Evolutionary conservation across 2,329 filamentous ascomycete species (phyloP), one percentile per base, ranked within the genome.

Genomic region (Beauveria bassiana): DNA sequence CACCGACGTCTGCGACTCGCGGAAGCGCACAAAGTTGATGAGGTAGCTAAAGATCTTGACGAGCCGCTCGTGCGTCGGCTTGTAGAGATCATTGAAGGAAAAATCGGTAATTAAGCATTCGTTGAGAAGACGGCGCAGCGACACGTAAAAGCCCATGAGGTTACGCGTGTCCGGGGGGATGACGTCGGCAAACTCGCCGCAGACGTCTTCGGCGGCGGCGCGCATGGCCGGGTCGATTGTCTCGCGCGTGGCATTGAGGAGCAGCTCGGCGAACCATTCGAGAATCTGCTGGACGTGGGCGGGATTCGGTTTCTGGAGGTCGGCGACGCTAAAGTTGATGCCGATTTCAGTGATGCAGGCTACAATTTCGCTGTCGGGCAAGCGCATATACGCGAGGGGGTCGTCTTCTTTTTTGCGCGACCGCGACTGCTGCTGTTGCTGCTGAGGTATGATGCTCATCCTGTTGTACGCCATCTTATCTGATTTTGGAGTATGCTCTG

Each of bases 1-100:
- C 34, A 95, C 86, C 45, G 81, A 79, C 1, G 92, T 96, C 74
- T 98, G 93, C 64, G 89, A 92, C 77, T 97, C 93, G 68, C 95
- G 89, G 77, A 98, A 99, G 59, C 95, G 87, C 67, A 98, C 93
- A 75, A 99, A 99, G 77, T 99, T 99, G 79, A 99, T 99, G 65
- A 98, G 85, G 75, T 97, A 97, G 66, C 91, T 96, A 73, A 99
- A 95, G 70, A 98, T 96, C 78, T 95, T 96, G 70, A 93, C 89
- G 16, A 98, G 83, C 50, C 95, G 89, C 62, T 91, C 89, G 71
- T 96, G 90, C 1, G 91, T 96, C 18, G 95, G 95, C 72, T 89
- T 89, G 72, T 96, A 93, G 6, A 99, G 79, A 73, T 99, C 95
- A 63, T 87, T 87, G 75, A 98, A 96, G 42, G 89, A 91, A 70